Evolutionary conservation across 2,329 filamentous ascomycete genomes (phyloP).

Genomic region (Exophiala xenobiotica): DNA sequence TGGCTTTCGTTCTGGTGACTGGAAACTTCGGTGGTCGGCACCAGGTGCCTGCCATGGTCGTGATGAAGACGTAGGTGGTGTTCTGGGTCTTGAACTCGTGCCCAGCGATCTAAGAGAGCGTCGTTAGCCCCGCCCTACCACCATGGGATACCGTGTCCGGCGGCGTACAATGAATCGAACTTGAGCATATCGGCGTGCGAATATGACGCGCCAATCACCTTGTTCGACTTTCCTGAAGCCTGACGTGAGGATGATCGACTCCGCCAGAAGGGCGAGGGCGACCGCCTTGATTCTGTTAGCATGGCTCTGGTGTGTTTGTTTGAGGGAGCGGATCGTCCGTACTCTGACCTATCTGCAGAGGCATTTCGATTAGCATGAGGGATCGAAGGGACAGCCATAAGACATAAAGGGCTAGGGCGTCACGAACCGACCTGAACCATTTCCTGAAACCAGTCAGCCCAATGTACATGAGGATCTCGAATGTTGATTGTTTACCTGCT

Average conservation of each 20-base stretch:
- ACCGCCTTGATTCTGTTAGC: slow-evolving; percentile 54
- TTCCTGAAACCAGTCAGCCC: slow-evolving; percentile 62
- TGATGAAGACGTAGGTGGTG: slow-evolving; percentile 31
- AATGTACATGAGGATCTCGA: neutral
- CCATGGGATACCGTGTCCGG: neutral
- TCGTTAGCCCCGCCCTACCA: neutral
- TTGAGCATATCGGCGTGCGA: slow-evolving; percentile 95
- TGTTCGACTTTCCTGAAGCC: slow-evolving; percentile 58
- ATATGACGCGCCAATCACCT: slow-evolving; percentile 91
- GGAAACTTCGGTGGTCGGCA: slow-evolving; percentile 19
- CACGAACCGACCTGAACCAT: slow-evolving; percentile 99
- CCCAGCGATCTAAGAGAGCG: slow-evolving; percentile 21
- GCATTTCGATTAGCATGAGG: slow-evolving; percentile 12
- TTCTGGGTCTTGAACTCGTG: slow-evolving; percentile 33
- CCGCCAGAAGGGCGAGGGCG: slow-evolving; percentile 86
- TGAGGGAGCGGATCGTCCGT: slow-evolving; percentile 27
- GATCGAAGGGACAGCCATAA: neutral
- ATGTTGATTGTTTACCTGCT: slow-evolving; percentile 60
- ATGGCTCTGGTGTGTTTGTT: slow-evolving; percentile 9
- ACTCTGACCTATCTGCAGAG: slow-evolving; percentile 40
- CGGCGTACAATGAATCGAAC: slow-evolving; percentile 70
- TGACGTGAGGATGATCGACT: slow-evolving; percentile 56
- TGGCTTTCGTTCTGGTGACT: slow-evolving; percentile 27
- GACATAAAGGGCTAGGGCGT: slow-evolving; percentile 29
- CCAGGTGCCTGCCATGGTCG: slow-evolving; percentile 22